These are phyloP conservation scores for Fraxinus anomala DNA, from an alignment of 257 asterid genomes.

Conservation along the genomic window DNA sequence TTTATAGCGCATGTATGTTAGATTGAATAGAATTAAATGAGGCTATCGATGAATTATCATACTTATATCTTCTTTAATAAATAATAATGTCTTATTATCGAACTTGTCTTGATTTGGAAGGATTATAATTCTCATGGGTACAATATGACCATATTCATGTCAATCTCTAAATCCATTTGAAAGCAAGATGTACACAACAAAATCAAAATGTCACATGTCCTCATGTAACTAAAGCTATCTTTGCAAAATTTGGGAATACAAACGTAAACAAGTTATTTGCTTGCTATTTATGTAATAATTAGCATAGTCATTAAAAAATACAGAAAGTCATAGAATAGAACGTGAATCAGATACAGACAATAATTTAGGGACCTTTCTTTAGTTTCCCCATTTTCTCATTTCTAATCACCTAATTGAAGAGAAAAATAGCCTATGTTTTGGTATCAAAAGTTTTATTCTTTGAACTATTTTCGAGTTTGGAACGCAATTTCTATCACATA, in stretches of 20 bases:
- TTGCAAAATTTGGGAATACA: not conserved
- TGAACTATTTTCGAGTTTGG: not conserved
- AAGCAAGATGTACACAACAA: not conserved
- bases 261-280: not conserved
- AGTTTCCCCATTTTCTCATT: not conserved
- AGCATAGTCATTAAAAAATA: not conserved
- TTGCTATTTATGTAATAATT: not conserved
- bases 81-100: too few species aligned
- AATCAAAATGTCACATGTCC: not conserved
- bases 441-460: not conserved
- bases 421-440: not conserved
- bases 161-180: too few species aligned
- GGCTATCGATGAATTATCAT: too few species aligned
- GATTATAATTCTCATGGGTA: not conserved
- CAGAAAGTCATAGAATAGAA: not conserved
- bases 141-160: not conserved
- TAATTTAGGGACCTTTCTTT: not conserved
- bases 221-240: not conserved
- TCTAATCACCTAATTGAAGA: not conserved
- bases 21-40: too few species aligned
- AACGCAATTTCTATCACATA: not conserved
- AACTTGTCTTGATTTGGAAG: not conserved
- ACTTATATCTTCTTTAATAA: too few species aligned
- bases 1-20: too few species aligned
- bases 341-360: not conserved